These are phyloP conservation scores for Penicillium sp. DNA, from an alignment of 2,329 filamentous ascomycete species.

Conservation along the genomic window DNA sequence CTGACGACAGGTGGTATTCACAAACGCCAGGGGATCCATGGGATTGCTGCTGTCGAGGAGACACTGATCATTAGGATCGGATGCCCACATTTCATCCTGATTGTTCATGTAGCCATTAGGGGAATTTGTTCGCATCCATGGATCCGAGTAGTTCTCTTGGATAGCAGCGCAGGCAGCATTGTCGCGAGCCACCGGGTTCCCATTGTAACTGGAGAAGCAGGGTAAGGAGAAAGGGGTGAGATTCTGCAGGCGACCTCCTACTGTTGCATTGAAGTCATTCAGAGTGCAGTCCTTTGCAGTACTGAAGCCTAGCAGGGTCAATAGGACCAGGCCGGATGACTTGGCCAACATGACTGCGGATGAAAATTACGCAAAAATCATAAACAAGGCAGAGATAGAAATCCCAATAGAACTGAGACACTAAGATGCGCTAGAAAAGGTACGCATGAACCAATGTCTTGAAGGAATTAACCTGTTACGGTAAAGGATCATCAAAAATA, in stretches of 20 bases:
- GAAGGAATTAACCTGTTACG: background rate
- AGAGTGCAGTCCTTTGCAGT: background rate
- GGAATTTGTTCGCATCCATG: conserved; percentile 13
- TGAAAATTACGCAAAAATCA: background rate
- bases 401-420: background rate
- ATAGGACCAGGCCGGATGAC: background rate
- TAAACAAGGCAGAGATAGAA: background rate
- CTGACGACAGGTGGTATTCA: background rate
- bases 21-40: background rate
- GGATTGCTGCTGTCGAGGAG: conserved; percentile 17
- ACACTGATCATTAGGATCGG: conserved; percentile 16
- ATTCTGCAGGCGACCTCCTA: background rate
- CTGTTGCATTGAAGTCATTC: background rate
- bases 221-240: background rate
- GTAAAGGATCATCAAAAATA: background rate
- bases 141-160: conserved; percentile 6
- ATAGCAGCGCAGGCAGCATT: background rate
- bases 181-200: background rate
- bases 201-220: background rate
- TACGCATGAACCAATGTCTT: background rate
- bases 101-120: conserved; percentile 24
- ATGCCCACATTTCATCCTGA: conserved; percentile 22
- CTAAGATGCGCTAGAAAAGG: background rate
- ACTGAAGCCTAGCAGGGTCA: background rate
- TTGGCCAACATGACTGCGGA: background rate